Evolutionary conservation across 2,329 filamentous ascomycete species (phyloP).

Genomic region (Calonectria honghensis): DNA sequence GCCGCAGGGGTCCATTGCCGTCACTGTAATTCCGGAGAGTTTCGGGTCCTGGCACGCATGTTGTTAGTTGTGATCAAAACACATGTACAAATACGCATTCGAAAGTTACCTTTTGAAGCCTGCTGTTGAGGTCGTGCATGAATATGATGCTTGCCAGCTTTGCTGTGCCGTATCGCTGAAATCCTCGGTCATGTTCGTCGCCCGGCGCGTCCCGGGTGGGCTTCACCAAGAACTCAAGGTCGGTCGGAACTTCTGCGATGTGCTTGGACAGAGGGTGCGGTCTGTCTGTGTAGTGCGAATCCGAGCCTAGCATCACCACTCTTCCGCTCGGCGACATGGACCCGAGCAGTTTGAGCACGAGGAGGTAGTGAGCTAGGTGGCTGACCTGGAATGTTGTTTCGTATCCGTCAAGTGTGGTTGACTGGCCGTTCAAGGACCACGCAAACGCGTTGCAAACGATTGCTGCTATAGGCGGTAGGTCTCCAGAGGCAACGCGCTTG

Average conservation of each 20-base stretch:
- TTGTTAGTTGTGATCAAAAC: background rate
- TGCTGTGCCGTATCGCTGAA: conserved; percentile 49
- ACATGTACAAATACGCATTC: conserved; percentile 3
- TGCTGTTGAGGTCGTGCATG: conserved; percentile 52
- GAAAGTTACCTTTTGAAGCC: conserved; percentile 38
- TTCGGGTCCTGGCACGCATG: conserved; percentile 36
- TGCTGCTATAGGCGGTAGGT: conserved; percentile 42
- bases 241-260: conserved; percentile 35
- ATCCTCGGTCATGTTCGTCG: conserved; percentile 47
- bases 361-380: conserved; percentile 47
- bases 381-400: conserved; percentile 50
- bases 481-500: background rate
- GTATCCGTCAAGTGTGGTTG: conserved; percentile 40
- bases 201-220: conserved; percentile 35
- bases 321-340: conserved; percentile 42
- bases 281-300: conserved; percentile 41
- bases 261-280: conserved; percentile 43
- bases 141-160: conserved; percentile 53
- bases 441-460: conserved; percentile 50
- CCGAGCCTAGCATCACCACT: conserved; percentile 45
- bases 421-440: conserved; percentile 40
- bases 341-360: conserved; percentile 47
- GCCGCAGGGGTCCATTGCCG: conserved; percentile 50
- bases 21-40: conserved; percentile 47
- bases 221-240: conserved; percentile 35